Conservation (phyloP, 768 basidiomycete species). For the Suillus subluteus region DNA sequence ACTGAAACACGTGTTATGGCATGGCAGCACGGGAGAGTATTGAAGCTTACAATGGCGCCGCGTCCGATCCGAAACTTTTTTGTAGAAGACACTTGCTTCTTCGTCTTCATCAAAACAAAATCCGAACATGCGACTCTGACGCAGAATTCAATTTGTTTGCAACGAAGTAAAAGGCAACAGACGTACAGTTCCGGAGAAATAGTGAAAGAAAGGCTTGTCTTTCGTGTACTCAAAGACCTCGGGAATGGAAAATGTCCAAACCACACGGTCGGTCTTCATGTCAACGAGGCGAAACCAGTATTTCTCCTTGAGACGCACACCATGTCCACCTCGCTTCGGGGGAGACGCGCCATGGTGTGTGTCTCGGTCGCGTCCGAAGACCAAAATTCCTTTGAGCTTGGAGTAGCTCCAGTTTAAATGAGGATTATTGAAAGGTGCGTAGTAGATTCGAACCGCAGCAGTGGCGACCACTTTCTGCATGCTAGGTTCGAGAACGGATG, state of each 20-base stretch:
- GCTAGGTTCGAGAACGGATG: conserved; percentile 41
- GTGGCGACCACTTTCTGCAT: conserved; percentile 54
- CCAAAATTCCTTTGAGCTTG: conserved; percentile 60
- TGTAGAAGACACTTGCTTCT: conserved; percentile 62
- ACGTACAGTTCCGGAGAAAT: conserved; percentile 84
- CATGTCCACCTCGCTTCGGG: conserved; percentile 26
- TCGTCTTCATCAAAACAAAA: conserved; percentile 62
- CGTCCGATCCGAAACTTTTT: conserved; percentile 57
- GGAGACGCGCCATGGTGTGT: conserved; percentile 22
- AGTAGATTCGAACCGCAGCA: conserved; percentile 62
- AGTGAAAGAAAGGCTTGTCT: conserved; percentile 92
- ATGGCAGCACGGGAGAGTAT: conserved; percentile 12
- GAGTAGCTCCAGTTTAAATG: conserved; percentile 62
- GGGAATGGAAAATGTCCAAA: conserved; percentile 72
- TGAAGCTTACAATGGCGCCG: conserved; percentile 42
- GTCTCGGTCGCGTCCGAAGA: conserved; percentile 48
- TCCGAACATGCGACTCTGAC: conserved; percentile 50
- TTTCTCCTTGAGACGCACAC: conserved; percentile 36
- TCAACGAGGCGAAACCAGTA: conserved; percentile 73
- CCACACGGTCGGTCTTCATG: conserved; percentile 55
- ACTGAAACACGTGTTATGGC: conserved; percentile 23
- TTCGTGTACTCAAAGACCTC: conserved; percentile 69
- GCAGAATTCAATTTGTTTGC: background rate
- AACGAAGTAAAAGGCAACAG: conserved; percentile 5
- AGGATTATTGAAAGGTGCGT: conserved; percentile 52